Base-by-base conservation (phyloP, 805 yeast species). In the Wickerhamiella qilinensis region DNA sequence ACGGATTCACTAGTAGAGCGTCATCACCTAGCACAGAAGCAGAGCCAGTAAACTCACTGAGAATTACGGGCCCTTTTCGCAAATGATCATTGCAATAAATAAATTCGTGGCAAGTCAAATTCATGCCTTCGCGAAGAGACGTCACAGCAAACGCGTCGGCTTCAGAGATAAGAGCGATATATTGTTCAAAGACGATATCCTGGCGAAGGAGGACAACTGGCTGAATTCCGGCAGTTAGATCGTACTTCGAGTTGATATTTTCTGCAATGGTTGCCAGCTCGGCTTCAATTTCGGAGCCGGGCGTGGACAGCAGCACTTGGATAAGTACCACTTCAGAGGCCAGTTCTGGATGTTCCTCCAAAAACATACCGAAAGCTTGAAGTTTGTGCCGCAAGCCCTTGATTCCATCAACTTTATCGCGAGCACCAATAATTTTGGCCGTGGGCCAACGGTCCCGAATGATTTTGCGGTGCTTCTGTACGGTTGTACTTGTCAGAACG, bases 51-150 rank as follows among this genome's bases (percentile, higher is more conserved):
- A 91, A 91, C 57, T 91, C 98, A 29, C 94, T 81, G 39, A 91
- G 58, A 34, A 91, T 69, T 44, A 88, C 66, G 1, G 95, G 94
- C 0, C 94, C 78, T 38, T 48, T 43, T 9, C 55, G 49, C 19
- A 45, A 45, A 20, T 45, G 39, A 18, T 65, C 60, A 1, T 91
- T 71, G 20, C 93, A 81, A 39, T 77, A 77, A 31, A 85, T 70
- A 55, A 79, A 91, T 56, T 91, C 98, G 54, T 91, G 98, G 49
- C 95, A 88, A 0, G 97, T 86, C 52, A 91, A 65, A 51, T 91
- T 91, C 85, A 91, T 81, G 20, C 98, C 98, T 57, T 91, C 98
- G 54, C 98, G 75, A 67, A 88, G 71, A 1, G 94, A 81, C 8
- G 93, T 76, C 2, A 88, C 95, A 33, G 81, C 75, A 52, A 91